Evolutionary conservation across 73 alveolate genomes (phyloP), one percentile per base, ranked within the genome.

Genomic region (Uronychia setigera): DNA sequence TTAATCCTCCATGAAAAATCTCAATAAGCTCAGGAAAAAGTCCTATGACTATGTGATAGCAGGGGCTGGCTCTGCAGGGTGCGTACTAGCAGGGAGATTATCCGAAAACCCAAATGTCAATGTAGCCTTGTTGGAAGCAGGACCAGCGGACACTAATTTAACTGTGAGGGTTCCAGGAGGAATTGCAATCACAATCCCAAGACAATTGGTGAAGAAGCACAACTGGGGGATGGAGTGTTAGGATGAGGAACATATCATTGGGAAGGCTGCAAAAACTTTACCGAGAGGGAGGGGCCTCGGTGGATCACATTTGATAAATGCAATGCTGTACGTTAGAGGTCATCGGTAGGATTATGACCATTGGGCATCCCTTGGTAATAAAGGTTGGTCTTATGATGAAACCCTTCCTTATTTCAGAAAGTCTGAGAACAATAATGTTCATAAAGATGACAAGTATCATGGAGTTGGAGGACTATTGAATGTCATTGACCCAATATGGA

Each of bases 61-160:
- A 1, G 91, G 91, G 31, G 91, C 87, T 0, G 91, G 91, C 29
- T 85, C 91, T 11, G 91, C 91, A 13, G 91, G 91, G 31, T 78
- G 83, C 59, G 84, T 74, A 19, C 13, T 85, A n/a, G 91, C 91
- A 0, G 80, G 67, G 26, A 83, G 91, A 13, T 57, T 85, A 35
- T 83, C 74, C 78, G 80, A 85, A 32, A 84, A 85, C 60, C 87
- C 60, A 19, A 79, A 74, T 46, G 14, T 35, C 58, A 33, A 33
- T 33, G 85, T 79, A 26, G 85, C 85, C 35, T 27, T 79, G 60
- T 31, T 79, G 58, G 85, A 79, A 76, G 30, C 32, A 25, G 85
- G 85, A 1, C 85, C 85, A 29, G 25, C 32, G 35, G 85, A 79
- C 60, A 33, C 58, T 1, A 29, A 32, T 77, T 33, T 60, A 33